phyloP scores from a whole-genome alignment of 768 basidiomycete genomes.

The Naganishia antarctica region DNA sequence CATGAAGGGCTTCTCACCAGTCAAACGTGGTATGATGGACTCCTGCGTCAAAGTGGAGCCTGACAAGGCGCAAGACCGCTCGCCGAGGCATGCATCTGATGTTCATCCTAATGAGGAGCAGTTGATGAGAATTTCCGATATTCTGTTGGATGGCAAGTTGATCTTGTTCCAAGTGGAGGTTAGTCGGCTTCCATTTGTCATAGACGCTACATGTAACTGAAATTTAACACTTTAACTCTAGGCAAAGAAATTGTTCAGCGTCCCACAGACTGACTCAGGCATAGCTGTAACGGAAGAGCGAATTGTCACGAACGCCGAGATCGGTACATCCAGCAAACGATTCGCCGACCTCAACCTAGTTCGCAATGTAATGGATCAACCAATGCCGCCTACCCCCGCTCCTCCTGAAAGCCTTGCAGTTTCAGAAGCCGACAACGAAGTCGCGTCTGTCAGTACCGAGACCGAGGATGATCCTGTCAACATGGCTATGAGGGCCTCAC shows the following conservation, averaged over 20 bases:
- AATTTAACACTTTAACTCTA: no score
- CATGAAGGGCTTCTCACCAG: conserved; percentile 77
- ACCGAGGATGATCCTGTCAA: conserved; percentile 79
- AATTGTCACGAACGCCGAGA: not conserved
- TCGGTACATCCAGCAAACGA: not conserved
- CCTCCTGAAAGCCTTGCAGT: not conserved
- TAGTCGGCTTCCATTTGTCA: conserved; percentile 19
- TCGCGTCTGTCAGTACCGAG: conserved; percentile 63
- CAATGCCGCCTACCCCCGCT: no score
- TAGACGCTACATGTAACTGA: no score
- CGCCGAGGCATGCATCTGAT: conserved; percentile 26
- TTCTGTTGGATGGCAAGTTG: conserved; percentile 68
- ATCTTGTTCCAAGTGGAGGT: conserved; percentile 59
- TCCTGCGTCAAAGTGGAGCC: not conserved
- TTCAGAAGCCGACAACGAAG: conserved; percentile 39
- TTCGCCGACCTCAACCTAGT: not conserved
- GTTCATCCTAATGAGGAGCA: conserved; percentile 93
- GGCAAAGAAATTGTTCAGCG: conserved; percentile 4
- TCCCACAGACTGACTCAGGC: no score
- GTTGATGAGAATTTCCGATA: conserved; percentile 84
- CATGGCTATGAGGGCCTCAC: conserved; percentile 54
- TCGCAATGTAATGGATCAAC: no score
- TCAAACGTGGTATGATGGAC: conserved; percentile 59
- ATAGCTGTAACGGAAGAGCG: no score
- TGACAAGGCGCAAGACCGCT: not conserved